Evolutionary conservation across 768 basidiomycete species (phyloP).

Genomic region (Nidularia pulvinata): DNA sequence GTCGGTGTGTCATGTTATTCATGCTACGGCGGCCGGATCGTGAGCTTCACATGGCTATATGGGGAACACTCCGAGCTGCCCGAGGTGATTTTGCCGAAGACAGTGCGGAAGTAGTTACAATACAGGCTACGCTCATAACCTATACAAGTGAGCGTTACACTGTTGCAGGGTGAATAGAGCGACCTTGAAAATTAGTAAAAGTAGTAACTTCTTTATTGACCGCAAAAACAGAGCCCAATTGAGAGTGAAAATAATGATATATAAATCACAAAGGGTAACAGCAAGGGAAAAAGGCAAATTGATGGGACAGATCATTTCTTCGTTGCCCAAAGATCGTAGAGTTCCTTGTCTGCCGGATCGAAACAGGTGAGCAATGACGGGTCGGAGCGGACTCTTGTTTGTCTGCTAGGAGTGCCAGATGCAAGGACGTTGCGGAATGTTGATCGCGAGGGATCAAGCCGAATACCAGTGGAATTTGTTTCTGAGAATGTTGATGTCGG

Average conservation of each 20-base stretch:
- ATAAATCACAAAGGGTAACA: no score
- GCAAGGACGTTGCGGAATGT: conserved; percentile 23
- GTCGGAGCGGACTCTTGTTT: conserved; percentile 59
- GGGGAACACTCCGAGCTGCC: neutral
- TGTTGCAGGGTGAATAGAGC: no score
- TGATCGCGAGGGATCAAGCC: conserved; percentile 17
- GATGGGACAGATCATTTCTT: conserved; percentile 20
- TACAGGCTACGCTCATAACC: no score
- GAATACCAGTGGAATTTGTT: conserved; percentile 12
- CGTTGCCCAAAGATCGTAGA: conserved; percentile 80
- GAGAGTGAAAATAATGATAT: no score
- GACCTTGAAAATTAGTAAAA: no score
- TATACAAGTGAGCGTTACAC: no score
- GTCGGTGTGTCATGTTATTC: neutral
- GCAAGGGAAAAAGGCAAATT: no score
- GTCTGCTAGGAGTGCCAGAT: conserved; percentile 21
- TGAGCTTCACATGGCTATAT: neutral
- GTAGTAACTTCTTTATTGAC: no score
- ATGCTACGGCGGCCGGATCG: neutral
- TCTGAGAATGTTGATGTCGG: conserved; percentile 29
- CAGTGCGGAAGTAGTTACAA: no score
- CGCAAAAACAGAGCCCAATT: no score
- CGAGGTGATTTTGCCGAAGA: neutral
- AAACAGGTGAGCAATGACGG: conserved; percentile 71
- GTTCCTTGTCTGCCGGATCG: conserved; percentile 72